phyloP scores from a whole-genome alignment of 345 rosid species.

The Toxicodendron radicans region DNA sequence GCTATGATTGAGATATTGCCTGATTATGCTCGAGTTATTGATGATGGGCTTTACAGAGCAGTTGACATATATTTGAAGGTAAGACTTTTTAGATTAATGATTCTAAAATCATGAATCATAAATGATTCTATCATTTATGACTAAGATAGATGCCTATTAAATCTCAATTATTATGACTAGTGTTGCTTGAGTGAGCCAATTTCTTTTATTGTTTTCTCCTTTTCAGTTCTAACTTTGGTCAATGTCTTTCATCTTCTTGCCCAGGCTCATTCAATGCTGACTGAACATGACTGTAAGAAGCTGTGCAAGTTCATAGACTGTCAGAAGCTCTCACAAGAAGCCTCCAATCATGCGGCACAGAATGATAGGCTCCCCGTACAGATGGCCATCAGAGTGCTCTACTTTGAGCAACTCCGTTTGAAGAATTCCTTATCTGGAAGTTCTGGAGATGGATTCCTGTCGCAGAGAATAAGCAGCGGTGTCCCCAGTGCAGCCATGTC shows the following conservation, averaged over 20 bases:
- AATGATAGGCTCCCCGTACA: slow-evolving; percentile 65
- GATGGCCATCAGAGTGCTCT: slow-evolving; percentile 60
- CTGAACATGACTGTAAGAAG: slow-evolving; percentile 61
- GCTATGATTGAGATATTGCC: slow-evolving; percentile 75
- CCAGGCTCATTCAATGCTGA: slow-evolving; percentile 67
- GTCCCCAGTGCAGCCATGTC: slow-evolving; percentile 74
- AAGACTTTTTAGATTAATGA: not conserved
- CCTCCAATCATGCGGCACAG: slow-evolving; percentile 59
- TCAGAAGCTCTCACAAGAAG: slow-evolving; percentile 61
- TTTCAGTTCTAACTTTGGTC: not conserved
- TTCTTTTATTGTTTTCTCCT: not conserved
- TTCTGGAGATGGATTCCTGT: slow-evolving; percentile 62
- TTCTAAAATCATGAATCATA: too few species aligned
- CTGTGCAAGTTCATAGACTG: slow-evolving; percentile 73
- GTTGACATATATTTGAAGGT: slow-evolving; percentile 86
- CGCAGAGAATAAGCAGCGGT: slow-evolving; percentile 75
- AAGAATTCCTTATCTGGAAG: slow-evolving; percentile 63
- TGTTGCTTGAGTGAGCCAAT: too few species aligned
- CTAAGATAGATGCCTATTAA: too few species aligned
- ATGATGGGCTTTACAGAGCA: slow-evolving; percentile 83
- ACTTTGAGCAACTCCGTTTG: slow-evolving; percentile 64
- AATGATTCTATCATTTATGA: too few species aligned
- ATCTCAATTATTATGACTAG: too few species aligned
- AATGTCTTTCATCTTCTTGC: not conserved
- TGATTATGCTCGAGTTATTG: slow-evolving; percentile 69